These are phyloP conservation scores for Cladosporium halotolerans DNA, from an alignment of 2,329 filamentous ascomycete genomes.

Conservation along the genomic window DNA sequence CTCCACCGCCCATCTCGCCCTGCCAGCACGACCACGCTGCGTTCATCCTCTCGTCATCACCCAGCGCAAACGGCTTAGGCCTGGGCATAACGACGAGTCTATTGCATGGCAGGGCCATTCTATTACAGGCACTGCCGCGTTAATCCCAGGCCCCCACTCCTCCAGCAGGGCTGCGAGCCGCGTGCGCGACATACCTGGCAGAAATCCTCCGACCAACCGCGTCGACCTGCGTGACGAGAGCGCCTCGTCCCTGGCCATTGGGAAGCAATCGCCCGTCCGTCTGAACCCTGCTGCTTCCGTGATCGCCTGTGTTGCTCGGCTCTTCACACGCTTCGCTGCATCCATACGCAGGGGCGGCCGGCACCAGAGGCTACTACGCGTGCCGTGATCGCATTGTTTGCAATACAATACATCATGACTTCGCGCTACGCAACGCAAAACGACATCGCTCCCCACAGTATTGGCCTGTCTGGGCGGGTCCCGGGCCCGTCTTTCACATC, in stretches of 20 bases:
- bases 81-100: conserved; percentile 4
- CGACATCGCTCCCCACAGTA: conserved; percentile 1
- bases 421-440: conserved; percentile 1
- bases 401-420: conserved; percentile 11
- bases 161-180: not conserved
- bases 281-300: not conserved
- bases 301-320: not conserved
- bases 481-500: not conserved
- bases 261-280: not conserved
- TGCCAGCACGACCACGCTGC: not conserved
- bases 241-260: not conserved
- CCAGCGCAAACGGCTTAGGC: conserved; percentile 1
- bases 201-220: not conserved
- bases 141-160: not conserved
- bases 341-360: too few species aligned
- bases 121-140: too few species aligned
- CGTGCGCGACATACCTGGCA: not conserved
- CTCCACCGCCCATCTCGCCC: not conserved
- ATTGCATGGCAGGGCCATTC: not conserved
- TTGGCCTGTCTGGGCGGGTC: conserved; percentile 1
- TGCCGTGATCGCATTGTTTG: not conserved
- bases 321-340: not conserved
- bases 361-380: too few species aligned
- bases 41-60: conserved; percentile 10
- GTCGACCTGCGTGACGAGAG: too few species aligned